phyloP scores from a whole-genome alignment of 345 rosid species.

The Conringia planisiliqua region DNA sequence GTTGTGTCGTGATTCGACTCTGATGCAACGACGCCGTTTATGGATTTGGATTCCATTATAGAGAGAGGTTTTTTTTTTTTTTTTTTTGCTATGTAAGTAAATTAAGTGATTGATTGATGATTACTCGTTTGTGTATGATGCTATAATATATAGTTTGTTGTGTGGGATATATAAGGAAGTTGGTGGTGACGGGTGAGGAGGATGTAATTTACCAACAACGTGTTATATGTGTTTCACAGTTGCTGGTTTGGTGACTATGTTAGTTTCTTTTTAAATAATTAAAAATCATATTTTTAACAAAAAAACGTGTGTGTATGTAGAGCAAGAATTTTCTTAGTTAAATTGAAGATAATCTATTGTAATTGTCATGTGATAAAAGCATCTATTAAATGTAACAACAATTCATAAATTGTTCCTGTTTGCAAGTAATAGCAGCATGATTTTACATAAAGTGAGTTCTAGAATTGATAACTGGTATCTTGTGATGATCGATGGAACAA shows the following conservation, averaged over 20 bases:
- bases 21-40: neutral
- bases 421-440: neutral
- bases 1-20: neutral
- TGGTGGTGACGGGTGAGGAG: constrained; percentile 21
- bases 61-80: neutral
- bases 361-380: neutral
- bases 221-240: constrained; percentile 16
- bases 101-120: neutral
- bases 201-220: constrained; percentile 8
- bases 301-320: neutral
- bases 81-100: neutral
- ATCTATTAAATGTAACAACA: neutral
- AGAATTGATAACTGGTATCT: neutral
- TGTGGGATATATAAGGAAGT: constrained; percentile 1
- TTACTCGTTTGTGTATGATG: neutral
- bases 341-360: neutral
- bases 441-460: neutral
- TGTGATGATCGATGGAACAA: neutral
- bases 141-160: constrained; percentile 11
- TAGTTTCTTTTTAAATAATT: neutral
- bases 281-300: neutral
- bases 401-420: neutral
- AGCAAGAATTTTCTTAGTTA: neutral
- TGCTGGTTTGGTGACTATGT: constrained; percentile 24
- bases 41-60: constrained; percentile 19